A percentile compares a stretch with the other conserved stretches of the same genome.
Evolutionary conservation across 306 rosid species (phyloP).

Genomic region (Canavalia ensiformis): DNA sequence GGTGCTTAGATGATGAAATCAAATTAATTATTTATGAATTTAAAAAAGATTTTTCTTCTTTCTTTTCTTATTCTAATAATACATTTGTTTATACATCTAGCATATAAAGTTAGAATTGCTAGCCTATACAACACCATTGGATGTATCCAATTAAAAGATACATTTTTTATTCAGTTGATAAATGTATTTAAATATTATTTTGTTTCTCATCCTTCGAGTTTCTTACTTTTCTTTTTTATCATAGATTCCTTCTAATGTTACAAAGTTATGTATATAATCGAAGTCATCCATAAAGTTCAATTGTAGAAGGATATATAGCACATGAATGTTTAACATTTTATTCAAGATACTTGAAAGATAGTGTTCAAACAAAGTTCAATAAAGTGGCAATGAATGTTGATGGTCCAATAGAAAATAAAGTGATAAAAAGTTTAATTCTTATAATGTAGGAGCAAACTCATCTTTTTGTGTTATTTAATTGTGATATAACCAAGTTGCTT

Average conservation of each 20-base stretch:
- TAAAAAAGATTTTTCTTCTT: too few relatives aligned
- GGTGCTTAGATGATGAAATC: too few relatives aligned
- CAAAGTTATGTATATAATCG: background rate
- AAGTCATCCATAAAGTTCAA: background rate
- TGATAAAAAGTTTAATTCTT: background rate
- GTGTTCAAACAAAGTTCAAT: background rate
- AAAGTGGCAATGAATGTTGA: background rate
- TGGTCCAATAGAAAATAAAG: background rate
- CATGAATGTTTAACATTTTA: background rate
- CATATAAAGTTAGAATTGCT: too few relatives aligned
- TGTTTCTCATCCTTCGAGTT: background rate
- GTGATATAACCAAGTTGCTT: background rate
- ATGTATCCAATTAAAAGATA: slow-evolving; percentile 1
- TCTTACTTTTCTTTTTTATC: background rate
- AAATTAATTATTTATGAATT: too few relatives aligned
- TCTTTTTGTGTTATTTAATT: background rate
- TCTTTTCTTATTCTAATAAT: too few relatives aligned
- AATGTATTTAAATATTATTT: background rate
- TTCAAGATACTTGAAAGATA: background rate
- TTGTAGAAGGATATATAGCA: background rate
- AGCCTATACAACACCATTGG: too few relatives aligned
- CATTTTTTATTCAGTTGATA: background rate
- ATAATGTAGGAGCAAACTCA: background rate
- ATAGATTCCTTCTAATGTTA: background rate
- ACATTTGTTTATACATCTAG: too few relatives aligned